These are phyloP conservation scores for Coemansia sp. DNA, from an alignment of 192 early-diverging fungal species.

Conservation along the genomic window DNA sequence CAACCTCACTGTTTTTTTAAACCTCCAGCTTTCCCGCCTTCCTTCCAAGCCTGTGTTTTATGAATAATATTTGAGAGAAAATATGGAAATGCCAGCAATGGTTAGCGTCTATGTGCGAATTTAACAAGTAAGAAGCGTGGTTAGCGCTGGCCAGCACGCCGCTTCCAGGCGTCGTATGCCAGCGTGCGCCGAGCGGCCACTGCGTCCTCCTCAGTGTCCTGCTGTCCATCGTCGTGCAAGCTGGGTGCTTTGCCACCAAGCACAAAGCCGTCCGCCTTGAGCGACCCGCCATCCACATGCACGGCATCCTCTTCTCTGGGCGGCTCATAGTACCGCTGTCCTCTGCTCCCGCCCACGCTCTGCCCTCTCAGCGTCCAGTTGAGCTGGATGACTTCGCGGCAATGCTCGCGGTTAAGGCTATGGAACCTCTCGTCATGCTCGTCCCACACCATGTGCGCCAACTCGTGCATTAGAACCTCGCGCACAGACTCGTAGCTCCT, in stretches of 20 bases:
- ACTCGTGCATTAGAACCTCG: slow-evolving; percentile 48
- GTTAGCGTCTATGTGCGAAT: too few species aligned
- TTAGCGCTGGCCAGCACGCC: slow-evolving; percentile 7
- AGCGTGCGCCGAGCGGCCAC: slow-evolving; percentile 18
- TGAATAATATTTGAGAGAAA: too few species aligned
- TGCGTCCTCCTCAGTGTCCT: background rate
- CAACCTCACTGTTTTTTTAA: background rate
- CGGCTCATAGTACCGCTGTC: slow-evolving; percentile 11
- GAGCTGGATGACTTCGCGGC: slow-evolving; percentile 36
- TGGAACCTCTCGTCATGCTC: slow-evolving; percentile 46
- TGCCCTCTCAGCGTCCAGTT: slow-evolving; percentile 42
- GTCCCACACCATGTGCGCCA: slow-evolving; percentile 52
- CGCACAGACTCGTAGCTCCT: slow-evolving; percentile 25
- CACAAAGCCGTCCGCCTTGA: slow-evolving; percentile 27
- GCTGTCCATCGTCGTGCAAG: too few species aligned
- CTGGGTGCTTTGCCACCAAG: slow-evolving; percentile 34
- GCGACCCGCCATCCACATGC: slow-evolving; percentile 33
- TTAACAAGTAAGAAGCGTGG: too few species aligned
- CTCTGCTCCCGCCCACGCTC: slow-evolving; percentile 5
- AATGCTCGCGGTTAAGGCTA: slow-evolving; percentile 34
- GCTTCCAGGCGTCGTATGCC: slow-evolving; percentile 22
- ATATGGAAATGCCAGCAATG: too few species aligned
- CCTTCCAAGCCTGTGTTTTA: slow-evolving; percentile 3
- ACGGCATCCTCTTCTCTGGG: slow-evolving; percentile 5
- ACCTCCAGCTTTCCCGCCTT: background rate